A percentile compares a stretch with the other conserved stretches of the same genome.
phyloP scores from a whole-genome alignment of 2,329 filamentous ascomycete genomes.

The Drechmeria coniospora region DNA sequence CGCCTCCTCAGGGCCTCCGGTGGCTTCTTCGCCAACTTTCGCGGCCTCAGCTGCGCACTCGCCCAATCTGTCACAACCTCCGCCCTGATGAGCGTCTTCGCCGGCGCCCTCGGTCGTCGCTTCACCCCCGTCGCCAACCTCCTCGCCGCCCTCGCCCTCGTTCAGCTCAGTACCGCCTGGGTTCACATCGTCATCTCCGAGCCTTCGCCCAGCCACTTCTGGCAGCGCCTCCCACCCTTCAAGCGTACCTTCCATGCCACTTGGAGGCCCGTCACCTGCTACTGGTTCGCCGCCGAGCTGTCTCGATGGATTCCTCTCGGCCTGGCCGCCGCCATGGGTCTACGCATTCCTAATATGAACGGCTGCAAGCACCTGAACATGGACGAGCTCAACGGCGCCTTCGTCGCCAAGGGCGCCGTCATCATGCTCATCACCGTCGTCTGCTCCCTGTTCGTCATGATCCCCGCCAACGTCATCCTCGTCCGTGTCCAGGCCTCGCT shows the following conservation, averaged over 20 bases:
- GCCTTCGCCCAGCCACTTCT: conserved; percentile 47
- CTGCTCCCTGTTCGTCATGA: conserved; percentile 45
- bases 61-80: conserved; percentile 19
- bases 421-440: conserved; percentile 30
- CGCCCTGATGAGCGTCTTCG: conserved; percentile 28
- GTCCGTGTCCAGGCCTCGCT: conserved; percentile 77
- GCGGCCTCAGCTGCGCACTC: conserved; percentile 43
- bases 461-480: conserved; percentile 64
- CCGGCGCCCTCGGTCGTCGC: conserved; percentile 25
- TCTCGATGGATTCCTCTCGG: conserved; percentile 29
- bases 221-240: conserved; percentile 52
- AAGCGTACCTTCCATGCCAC: conserved; percentile 51
- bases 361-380: conserved; percentile 17
- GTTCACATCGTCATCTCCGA: conserved; percentile 73
- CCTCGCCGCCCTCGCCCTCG: conserved; percentile 42
- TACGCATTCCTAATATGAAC: conserved; percentile 22
- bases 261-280: conserved; percentile 47
- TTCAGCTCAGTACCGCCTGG: conserved; percentile 62
- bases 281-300: conserved; percentile 43
- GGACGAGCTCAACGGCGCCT: conserved; percentile 13
- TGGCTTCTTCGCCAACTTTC: conserved; percentile 52
- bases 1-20: conserved; percentile 43
- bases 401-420: conserved; percentile 25
- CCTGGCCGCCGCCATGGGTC: conserved; percentile 26
- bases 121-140: conserved; percentile 29